These are phyloP conservation scores for Tulasnella sp. DNA, from an alignment of 768 basidiomycete species.

Conservation along the genomic window DNA sequence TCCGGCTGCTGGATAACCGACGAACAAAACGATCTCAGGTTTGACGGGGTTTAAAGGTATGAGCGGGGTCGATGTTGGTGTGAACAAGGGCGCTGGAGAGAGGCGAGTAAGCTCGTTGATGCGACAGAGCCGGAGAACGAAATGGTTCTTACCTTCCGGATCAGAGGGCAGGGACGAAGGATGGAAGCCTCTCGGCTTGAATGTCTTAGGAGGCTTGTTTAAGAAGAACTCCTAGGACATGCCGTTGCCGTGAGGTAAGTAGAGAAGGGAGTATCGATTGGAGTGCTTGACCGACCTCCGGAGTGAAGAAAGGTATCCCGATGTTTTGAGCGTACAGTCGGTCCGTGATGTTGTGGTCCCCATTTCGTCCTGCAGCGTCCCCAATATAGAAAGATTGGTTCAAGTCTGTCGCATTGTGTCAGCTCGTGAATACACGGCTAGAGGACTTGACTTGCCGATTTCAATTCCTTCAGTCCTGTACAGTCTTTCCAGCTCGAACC, in stretches of 20 bases:
- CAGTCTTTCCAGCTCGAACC: slow-evolving; percentile 54
- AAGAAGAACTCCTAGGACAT: slow-evolving; percentile 66
- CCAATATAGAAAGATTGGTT: slow-evolving; percentile 66
- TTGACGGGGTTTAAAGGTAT: slow-evolving; percentile 20
- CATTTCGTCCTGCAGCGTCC: slow-evolving; percentile 73
- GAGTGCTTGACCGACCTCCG: slow-evolving; percentile 54
- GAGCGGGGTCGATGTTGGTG: slow-evolving; percentile 33
- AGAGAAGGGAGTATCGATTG: neutral
- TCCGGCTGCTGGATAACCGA: slow-evolving; percentile 54
- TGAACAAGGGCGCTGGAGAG: slow-evolving; percentile 28
- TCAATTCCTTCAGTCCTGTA: slow-evolving; percentile 44
- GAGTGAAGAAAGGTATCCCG: slow-evolving; percentile 64
- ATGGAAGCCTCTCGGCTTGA: slow-evolving; percentile 57
- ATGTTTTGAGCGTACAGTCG: slow-evolving; percentile 76
- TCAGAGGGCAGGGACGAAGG: slow-evolving; percentile 35
- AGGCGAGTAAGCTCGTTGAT: slow-evolving; percentile 36
- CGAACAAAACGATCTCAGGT: slow-evolving; percentile 46
- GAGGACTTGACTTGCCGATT: slow-evolving; percentile 40
- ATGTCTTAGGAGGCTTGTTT: slow-evolving; percentile 30
- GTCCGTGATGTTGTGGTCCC: slow-evolving; percentile 74
- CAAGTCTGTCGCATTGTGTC: slow-evolving; percentile 38
- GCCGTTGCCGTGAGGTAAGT: neutral
- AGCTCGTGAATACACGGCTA: neutral
- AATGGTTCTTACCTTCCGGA: slow-evolving; percentile 18
- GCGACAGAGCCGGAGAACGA: slow-evolving; percentile 6